Percentiles rank a stretch among this genome's conserved stretches.
Conservation (phyloP, 2,329 filamentous ascomycete genomes). For the Dryadomyces quercivorus region DNA sequence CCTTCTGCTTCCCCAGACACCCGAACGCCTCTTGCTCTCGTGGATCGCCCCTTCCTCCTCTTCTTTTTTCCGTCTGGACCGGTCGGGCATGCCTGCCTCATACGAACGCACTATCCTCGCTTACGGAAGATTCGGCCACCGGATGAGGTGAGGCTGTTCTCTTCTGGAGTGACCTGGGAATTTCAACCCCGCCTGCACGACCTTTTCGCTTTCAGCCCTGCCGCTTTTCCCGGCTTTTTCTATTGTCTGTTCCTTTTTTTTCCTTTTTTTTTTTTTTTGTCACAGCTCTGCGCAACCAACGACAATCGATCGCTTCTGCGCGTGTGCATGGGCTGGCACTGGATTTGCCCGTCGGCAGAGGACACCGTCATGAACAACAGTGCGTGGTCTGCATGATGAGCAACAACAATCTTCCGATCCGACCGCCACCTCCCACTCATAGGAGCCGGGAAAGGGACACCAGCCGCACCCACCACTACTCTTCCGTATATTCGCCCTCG, state of each 20-base stretch:
- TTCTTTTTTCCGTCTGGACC: neutral
- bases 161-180: neutral
- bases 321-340: neutral
- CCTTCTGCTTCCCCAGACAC: neutral
- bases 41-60: neutral
- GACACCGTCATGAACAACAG: neutral
- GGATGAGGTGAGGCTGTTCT: neutral
- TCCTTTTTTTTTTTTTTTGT: neutral
- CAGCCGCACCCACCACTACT: slow-evolving; percentile 38
- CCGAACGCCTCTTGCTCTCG: neutral
- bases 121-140: no score
- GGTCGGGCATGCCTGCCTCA: no score
- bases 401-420: slow-evolving; percentile 5
- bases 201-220: neutral
- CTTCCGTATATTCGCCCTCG: slow-evolving; percentile 32
- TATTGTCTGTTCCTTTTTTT: neutral
- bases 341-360: neutral
- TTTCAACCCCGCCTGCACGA: neutral
- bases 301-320: neutral
- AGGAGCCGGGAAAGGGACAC: slow-evolving; percentile 4
- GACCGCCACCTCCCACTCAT: neutral
- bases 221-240: neutral
- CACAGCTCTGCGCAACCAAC: neutral
- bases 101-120: no score
- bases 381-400: slow-evolving; percentile 1